Percentiles rank a stretch among this genome's conserved stretches.
phyloP scores from a whole-genome alignment of 1,284 basidiomycete species.

The Cutaneotrichosporon mucoides region DNA sequence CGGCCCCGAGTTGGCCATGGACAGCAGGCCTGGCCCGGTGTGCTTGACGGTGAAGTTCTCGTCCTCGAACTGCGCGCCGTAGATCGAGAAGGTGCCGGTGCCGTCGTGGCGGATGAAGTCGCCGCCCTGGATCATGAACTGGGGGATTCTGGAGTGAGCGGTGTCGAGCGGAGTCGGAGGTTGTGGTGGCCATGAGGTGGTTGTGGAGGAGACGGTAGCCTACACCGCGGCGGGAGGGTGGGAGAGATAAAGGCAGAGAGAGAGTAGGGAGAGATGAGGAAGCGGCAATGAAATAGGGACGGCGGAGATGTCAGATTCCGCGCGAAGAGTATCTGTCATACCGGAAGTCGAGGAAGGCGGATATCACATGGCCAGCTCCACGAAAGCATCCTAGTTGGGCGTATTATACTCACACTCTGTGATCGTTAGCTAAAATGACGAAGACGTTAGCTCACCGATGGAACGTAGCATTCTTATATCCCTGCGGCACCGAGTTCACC shows the following conservation, averaged over 20 bases:
- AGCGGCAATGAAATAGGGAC: too few species aligned
- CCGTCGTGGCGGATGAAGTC: constrained; percentile 89
- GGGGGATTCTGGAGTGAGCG: constrained; percentile 48
- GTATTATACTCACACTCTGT: constrained; percentile 13
- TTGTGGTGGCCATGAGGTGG: too few species aligned
- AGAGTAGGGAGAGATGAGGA: too few species aligned
- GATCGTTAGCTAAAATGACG: background rate
- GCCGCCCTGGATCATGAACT: constrained; percentile 51
- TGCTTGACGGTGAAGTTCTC: constrained; percentile 95
- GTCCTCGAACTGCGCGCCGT: constrained; percentile 90
- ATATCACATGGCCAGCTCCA: too few species aligned
- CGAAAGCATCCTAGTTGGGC: too few species aligned
- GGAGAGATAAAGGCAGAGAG: too few species aligned
- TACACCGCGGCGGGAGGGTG: too few species aligned
- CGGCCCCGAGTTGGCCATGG: constrained; percentile 90
- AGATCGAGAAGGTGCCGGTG: constrained; percentile 90
- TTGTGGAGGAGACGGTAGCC: background rate
- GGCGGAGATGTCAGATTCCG: too few species aligned
- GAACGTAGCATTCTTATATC: constrained; percentile 83
- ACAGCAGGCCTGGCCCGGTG: constrained; percentile 71
- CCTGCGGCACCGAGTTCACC: constrained; percentile 77
- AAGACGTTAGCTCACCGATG: constrained; percentile 64
- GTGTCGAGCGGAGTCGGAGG: background rate
- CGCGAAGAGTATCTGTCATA: too few species aligned
- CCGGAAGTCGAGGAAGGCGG: too few species aligned